Evolutionary conservation across 352 stramenopile genomes (phyloP), one percentile per base, ranked within the genome.

Genomic region (Phytophthora parvispora): DNA sequence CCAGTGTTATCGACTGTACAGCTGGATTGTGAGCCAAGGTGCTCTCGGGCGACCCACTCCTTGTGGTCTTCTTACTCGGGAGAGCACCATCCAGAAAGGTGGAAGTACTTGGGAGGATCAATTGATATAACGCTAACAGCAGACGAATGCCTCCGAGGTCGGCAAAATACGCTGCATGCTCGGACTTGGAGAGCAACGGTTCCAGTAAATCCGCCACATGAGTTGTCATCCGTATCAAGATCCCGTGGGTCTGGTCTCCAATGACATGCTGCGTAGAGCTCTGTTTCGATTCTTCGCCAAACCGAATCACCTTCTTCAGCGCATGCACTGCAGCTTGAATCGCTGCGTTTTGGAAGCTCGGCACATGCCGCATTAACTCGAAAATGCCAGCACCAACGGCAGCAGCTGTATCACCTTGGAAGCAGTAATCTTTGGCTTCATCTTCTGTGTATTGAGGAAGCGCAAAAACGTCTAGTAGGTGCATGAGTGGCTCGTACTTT

Each of bases 321-420:
- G 94, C 91, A 72, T 94, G 73, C 1, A 98, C 84, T 28, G 97
- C 87, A 9, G 95, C 94, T 67, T 93, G 78, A 42, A 99, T 90
- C 8, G 94, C 84, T 32, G 87, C 72, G 36, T 87, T 84, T 54
- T 96, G 93, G 45, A 99, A 89, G 31, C 75, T 87, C 32, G 93
- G 87, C 43, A 98, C 91, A 74, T 99, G 97, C 6, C 97, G 89
- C 93, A 99, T 99, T 24, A 99, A 77, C 76, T 99, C 97, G 74
- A 99, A 98, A 36, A 99, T 79, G 12, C 97, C 97, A 6, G 91
- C 93, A 2, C 96, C 97, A 49, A 99, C 88, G 34, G 98, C 96
- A 13, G 93, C 88, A 22, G 95, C 86, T 51, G 98, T 94, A 69
- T 99, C 97, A 47, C 92, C 95, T 51, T 99, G 84, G 10, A 99